phyloP scores from a whole-genome alignment of 2,329 filamentous ascomycete species.

The Penicillium aurantiogriseum region DNA sequence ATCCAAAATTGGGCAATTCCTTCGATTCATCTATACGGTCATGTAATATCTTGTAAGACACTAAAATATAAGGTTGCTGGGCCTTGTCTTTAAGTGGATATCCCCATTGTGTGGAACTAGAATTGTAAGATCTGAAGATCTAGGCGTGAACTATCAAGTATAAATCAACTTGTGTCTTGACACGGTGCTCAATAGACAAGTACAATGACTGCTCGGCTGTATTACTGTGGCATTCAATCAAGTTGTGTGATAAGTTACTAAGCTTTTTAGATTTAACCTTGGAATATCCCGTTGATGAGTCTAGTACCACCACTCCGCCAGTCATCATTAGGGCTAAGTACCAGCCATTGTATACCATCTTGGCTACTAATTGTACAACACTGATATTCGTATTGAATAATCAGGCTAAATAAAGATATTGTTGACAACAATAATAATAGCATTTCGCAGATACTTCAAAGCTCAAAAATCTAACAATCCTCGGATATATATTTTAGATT shows the following conservation, averaged over 20 bases:
- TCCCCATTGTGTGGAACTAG: conserved; percentile 1
- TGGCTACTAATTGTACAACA: not conserved
- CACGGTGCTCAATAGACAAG: not conserved
- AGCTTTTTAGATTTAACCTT: not conserved
- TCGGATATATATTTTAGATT: not conserved
- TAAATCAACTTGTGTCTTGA: not conserved
- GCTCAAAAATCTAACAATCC: not conserved
- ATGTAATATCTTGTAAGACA: not conserved
- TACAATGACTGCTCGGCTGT: not conserved
- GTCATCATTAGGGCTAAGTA: not conserved
- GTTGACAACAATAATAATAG: not conserved
- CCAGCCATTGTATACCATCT: not conserved
- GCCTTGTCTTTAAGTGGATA: conserved; percentile 4
- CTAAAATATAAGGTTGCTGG: conserved; percentile 10
- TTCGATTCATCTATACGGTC: conserved; percentile 6
- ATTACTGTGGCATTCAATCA: not conserved
- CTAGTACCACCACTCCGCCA: not conserved
- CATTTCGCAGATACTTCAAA: too few relatives aligned
- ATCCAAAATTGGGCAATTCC: conserved; percentile 31
- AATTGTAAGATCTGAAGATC: not conserved
- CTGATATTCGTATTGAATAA: not conserved
- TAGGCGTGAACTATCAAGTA: not conserved
- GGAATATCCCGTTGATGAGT: not conserved
- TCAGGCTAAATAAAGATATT: too few relatives aligned
- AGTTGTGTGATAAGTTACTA: not conserved